These are phyloP conservation scores for Suillus spraguei DNA, from an alignment of 768 basidiomycete species.

Conservation along the genomic window DNA sequence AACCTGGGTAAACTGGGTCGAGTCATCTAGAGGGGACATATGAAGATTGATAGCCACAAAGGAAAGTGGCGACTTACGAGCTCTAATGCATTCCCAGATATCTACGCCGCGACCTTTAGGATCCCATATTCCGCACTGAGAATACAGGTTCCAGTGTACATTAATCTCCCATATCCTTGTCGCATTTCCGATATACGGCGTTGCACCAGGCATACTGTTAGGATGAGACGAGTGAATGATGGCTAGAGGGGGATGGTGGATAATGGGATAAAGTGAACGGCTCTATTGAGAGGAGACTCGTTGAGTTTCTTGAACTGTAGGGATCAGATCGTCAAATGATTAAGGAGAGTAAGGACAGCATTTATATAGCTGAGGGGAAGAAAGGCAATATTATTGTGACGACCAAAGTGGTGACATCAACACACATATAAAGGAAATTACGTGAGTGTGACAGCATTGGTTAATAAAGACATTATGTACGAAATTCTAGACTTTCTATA, in stretches of 20 bases:
- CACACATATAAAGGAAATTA: slow-evolving; percentile 19
- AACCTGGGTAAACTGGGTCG: slow-evolving; percentile 50
- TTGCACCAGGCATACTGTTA: slow-evolving; percentile 26
- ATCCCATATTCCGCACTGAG: slow-evolving; percentile 77
- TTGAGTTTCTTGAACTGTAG: slow-evolving; percentile 7
- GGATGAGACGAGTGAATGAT: slow-evolving; percentile 4
- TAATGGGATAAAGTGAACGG: not conserved
- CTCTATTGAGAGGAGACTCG: not conserved
- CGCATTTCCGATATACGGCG: slow-evolving; percentile 54
- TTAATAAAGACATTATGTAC: slow-evolving; percentile 25
- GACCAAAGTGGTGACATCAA: slow-evolving; percentile 35
- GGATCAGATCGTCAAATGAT: slow-evolving; percentile 14
- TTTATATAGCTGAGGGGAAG: slow-evolving; percentile 35
- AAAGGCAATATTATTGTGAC: slow-evolving; percentile 31
- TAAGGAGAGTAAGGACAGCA: slow-evolving; percentile 16
- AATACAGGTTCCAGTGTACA: slow-evolving; percentile 62
- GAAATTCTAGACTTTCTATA: slow-evolving; percentile 11
- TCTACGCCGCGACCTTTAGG: slow-evolving; percentile 65
- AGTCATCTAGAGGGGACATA: slow-evolving; percentile 49
- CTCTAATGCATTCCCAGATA: slow-evolving; percentile 73
- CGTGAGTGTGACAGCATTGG: slow-evolving; percentile 26
- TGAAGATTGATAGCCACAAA: slow-evolving; percentile 8
- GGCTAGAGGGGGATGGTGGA: slow-evolving; percentile 1
- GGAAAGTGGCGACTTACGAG: slow-evolving; percentile 49
- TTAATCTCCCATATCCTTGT: slow-evolving; percentile 74